These are phyloP conservation scores for Zygosaccharomyces pseudobailii DNA, from an alignment of 1,139 yeast genomes.

Conservation along the genomic window DNA sequence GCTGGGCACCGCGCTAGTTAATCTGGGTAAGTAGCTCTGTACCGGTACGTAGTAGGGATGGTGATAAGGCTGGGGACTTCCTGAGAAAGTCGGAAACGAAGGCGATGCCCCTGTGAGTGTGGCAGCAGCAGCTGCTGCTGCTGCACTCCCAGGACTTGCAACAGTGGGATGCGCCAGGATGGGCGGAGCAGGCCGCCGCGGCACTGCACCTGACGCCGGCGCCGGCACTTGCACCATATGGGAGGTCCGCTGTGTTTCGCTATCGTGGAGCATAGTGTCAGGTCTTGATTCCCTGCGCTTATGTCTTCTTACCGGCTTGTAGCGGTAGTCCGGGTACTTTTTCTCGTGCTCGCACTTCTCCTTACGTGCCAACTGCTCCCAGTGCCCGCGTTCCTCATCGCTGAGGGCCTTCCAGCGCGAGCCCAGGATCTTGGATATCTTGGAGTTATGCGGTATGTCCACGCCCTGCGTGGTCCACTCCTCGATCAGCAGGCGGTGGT, in stretches of 20 bases:
- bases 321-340: conserved; percentile 72
- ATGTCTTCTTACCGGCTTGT: conserved; percentile 50
- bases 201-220: background rate
- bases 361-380: conserved; percentile 74
- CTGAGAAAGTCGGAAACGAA: background rate
- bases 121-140: background rate
- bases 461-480: conserved; percentile 38
- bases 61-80: background rate
- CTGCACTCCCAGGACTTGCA: too few species aligned
- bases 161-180: background rate
- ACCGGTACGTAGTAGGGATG: conserved; percentile 2
- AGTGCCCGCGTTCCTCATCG: conserved; percentile 60
- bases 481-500: conserved; percentile 60
- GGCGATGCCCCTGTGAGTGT: background rate
- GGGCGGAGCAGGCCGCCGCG: background rate
- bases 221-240: conserved; percentile 1
- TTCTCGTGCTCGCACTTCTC: conserved; percentile 71
- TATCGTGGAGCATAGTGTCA: background rate
- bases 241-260: too few species aligned
- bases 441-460: conserved; percentile 29
- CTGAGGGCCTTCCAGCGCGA: conserved; percentile 68
- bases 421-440: conserved; percentile 41
- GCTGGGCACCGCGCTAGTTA: background rate
- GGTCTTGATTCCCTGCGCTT: conserved; percentile 11
- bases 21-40: conserved; percentile 1